These are phyloP conservation scores for Beauveria caledonica DNA, from an alignment of 2,329 filamentous ascomycete species.

Conservation along the genomic window DNA sequence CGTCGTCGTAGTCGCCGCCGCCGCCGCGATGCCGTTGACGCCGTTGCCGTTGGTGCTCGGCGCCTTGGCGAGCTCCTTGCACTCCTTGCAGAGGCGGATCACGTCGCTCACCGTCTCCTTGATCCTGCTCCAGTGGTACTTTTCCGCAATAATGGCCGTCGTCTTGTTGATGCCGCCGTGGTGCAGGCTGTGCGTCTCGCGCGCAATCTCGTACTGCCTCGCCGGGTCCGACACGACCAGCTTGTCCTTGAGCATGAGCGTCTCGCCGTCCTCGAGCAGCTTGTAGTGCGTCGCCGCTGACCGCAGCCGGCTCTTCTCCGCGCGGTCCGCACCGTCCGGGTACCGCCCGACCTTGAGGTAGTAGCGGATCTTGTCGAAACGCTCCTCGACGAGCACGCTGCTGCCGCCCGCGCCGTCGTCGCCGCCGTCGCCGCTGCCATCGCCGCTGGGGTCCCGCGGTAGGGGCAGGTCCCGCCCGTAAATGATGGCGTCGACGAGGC, in stretches of 20 bases:
- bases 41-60: constrained; percentile 15
- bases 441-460: constrained; percentile 25
- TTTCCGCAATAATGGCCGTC: constrained; percentile 85
- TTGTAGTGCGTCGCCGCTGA: constrained; percentile 95
- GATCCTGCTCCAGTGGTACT: constrained; percentile 95
- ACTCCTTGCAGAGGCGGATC: constrained; percentile 84
- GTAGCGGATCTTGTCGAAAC: constrained; percentile 97
- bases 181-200: constrained; percentile 61
- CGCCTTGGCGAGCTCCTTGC: constrained; percentile 68
- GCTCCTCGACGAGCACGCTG: constrained; percentile 73
- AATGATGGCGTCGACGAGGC: constrained; percentile 67
- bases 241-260: constrained; percentile 94
- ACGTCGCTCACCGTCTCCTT: constrained; percentile 95
- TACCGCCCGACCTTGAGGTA: constrained; percentile 94
- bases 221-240: constrained; percentile 89
- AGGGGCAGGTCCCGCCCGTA: constrained; percentile 58
- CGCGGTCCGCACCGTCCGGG: constrained; percentile 83
- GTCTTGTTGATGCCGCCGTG: constrained; percentile 98
- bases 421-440: constrained; percentile 34
- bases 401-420: constrained; percentile 49
- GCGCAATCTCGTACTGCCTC: constrained; percentile 83
- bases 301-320: constrained; percentile 88
- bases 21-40: constrained; percentile 14
- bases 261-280: constrained; percentile 63
- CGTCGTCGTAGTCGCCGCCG: constrained; percentile 16